Evolutionary conservation across 441 rosid species (phyloP).

Genomic region (Gossypium davidsonii): DNA sequence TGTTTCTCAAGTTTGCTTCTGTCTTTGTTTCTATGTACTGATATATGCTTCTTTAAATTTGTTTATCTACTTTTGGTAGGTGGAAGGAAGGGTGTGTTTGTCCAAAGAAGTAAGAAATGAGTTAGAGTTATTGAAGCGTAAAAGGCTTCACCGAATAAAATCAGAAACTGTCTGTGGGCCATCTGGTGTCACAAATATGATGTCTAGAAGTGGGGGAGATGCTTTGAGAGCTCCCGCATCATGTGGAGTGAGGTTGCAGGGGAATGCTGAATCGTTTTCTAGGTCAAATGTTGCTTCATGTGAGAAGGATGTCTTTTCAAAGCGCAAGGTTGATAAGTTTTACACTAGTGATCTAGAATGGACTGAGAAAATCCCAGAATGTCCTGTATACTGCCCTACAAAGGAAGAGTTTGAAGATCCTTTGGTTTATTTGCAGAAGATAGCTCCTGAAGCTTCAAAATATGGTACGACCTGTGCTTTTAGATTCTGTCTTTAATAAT

Average conservation of each 20-base stretch:
- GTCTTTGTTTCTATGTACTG: constrained; percentile 10
- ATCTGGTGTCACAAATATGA: constrained; percentile 32
- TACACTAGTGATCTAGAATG: constrained; percentile 71
- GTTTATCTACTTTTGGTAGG: constrained; percentile 42
- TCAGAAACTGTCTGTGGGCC: constrained; percentile 43
- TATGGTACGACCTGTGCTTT: constrained; percentile 49
- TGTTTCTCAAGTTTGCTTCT: constrained; percentile 7
- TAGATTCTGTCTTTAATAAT: neutral
- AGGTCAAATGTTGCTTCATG: constrained; percentile 30
- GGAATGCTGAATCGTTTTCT: constrained; percentile 35
- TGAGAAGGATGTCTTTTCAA: constrained; percentile 46
- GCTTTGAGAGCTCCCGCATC: constrained; percentile 68
- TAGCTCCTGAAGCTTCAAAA: constrained; percentile 92
- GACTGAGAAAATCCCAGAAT: constrained; percentile 83
- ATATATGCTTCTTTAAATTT: constrained; percentile 4
- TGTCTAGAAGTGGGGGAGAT: constrained; percentile 88
- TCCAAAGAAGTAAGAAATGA: constrained; percentile 74
- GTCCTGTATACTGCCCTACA: constrained; percentile 88
- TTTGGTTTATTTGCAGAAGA: constrained; percentile 80
- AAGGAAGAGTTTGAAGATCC: constrained; percentile 97
- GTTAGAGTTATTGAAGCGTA: constrained; percentile 73
- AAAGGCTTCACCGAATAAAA: constrained; percentile 72
- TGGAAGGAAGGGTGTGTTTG: constrained; percentile 79
- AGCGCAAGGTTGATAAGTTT: constrained; percentile 69
- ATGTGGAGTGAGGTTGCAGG: constrained; percentile 67